Percentiles rank a stretch among this genome's conserved stretches.
Conservation (phyloP, 345 rosid genomes). For the Cardamine occulta region DNA sequence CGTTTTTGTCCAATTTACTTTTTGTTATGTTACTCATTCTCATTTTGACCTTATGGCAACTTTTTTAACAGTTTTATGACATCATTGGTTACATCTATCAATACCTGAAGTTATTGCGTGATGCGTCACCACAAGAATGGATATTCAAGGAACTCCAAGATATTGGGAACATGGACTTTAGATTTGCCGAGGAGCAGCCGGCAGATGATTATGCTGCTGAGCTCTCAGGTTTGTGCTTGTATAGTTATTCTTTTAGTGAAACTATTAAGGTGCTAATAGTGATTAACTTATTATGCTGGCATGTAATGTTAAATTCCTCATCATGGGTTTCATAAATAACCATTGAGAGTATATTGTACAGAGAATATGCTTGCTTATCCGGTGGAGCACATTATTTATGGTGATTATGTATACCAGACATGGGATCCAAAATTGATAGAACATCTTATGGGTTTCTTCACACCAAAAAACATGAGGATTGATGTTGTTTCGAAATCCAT, state of each 20-base stretch:
- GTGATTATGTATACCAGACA: constrained; percentile 71
- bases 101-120: constrained; percentile 74
- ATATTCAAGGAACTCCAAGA: constrained; percentile 96
- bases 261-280: no score
- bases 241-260: constrained; percentile 16
- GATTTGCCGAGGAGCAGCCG: constrained; percentile 92
- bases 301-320: constrained; percentile 11
- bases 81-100: constrained; percentile 86
- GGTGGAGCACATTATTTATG: constrained; percentile 83
- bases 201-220: constrained; percentile 97
- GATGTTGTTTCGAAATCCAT: constrained; percentile 83
- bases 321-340: constrained; percentile 20
- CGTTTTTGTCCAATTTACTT: constrained; percentile 12
- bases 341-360: constrained; percentile 46
- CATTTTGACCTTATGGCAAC: constrained; percentile 20
- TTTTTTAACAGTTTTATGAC: constrained; percentile 66
- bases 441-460: constrained; percentile 64
- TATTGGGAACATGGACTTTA: constrained; percentile 91
- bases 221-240: constrained; percentile 73
- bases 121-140: constrained; percentile 90
- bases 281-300: constrained; percentile 21
- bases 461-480: constrained; percentile 90
- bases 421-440: constrained; percentile 87
- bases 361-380: constrained; percentile 87
- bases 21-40: constrained; percentile 21